Evolutionary conservation across 352 stramenopile genomes (phyloP), one percentile per base, ranked within the genome.

Genomic region (Pythium scleroteichum): DNA sequence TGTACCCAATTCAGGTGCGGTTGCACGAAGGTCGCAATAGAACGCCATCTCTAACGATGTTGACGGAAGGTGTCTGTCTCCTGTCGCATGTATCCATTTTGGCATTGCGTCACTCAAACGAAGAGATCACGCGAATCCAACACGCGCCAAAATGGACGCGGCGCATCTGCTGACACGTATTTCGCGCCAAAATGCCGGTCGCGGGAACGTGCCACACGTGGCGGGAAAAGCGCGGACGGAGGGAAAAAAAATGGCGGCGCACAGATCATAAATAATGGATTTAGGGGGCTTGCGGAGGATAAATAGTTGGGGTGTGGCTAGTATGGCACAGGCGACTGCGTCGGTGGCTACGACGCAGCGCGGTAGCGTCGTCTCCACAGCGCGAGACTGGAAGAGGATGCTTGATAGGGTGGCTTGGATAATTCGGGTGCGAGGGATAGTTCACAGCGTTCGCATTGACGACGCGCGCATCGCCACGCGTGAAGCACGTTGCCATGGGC

Each of bases 31-130:
- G 50, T 57, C 23, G 50, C 8, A n/a, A 0, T 26, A 42, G 7
- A 5, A 33, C n/a, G 39, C 39, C n/a, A 46, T 46, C 39, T 13
- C 9, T 48, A 2, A 14, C 7, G 16, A 26, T 40, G 49, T 46
- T 40, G 48, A 12, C 3, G 1, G 49, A 56, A 45, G 49, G 53
- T 61, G n/a, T n/a, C n/a, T n/a, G n/a, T n/a, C n/a, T n/a, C n/a
- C n/a, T n/a, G n/a, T n/a, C n/a, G n/a, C n/a, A 61, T 60, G 26
- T 52, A 33, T 44, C 40, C n/a, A 39, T 50, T 39, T 59, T 24
- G 3, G 19, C 29, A 54, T 17, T 24, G 22, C n/a, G 49, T 50
- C 52, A 48, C 52, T 41, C 8, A 39, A 20, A 23, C 22, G 39
- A 39, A 51, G 14, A 59, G n/a, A 29, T 27, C 26, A 22, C 4